These are phyloP conservation scores for Aschersonia sp. DNA, from an alignment of 2,329 filamentous ascomycete genomes.

Conservation along the genomic window DNA sequence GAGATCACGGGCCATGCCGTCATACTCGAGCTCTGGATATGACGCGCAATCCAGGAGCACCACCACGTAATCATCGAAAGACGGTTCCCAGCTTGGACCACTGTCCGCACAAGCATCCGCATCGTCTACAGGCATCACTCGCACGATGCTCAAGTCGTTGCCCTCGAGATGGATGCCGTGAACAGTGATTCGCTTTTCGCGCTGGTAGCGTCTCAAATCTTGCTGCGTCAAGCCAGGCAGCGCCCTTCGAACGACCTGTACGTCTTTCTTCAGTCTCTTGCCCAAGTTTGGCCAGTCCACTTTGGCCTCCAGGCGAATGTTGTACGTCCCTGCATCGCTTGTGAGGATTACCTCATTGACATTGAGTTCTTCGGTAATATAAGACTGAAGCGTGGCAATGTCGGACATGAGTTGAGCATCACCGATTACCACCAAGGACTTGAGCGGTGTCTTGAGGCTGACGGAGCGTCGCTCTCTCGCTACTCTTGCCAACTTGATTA, in stretches of 20 bases:
- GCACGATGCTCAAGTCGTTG: constrained; percentile 65
- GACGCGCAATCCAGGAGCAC: constrained; percentile 75
- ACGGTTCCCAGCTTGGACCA: constrained; percentile 66
- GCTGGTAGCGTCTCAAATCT: constrained; percentile 66
- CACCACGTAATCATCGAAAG: constrained; percentile 79
- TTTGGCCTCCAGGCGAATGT: constrained; percentile 76
- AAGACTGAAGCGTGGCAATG: constrained; percentile 66
- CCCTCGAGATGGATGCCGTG: constrained; percentile 73
- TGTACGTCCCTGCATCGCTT: constrained; percentile 77
- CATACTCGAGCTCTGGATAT: constrained; percentile 73
- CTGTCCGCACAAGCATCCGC: constrained; percentile 21
- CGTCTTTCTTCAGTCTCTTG: constrained; percentile 95
- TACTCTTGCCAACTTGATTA: constrained; percentile 80
- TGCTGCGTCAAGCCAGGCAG: constrained; percentile 64
- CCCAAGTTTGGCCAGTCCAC: constrained; percentile 91
- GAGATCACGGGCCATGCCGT: constrained; percentile 82
- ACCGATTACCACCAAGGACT: constrained; percentile 74
- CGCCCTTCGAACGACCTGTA: constrained; percentile 79
- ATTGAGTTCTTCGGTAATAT: constrained; percentile 86
- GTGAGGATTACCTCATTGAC: constrained; percentile 73
- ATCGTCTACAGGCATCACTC: constrained; percentile 55
- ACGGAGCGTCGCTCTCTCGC: constrained; percentile 75
- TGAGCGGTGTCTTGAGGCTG: constrained; percentile 80
- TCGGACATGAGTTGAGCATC: constrained; percentile 76
- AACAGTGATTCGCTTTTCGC: constrained; percentile 60